These are phyloP conservation scores for Colletotrichum sp. DNA, from an alignment of 2,329 filamentous ascomycete species.

Conservation along the genomic window DNA sequence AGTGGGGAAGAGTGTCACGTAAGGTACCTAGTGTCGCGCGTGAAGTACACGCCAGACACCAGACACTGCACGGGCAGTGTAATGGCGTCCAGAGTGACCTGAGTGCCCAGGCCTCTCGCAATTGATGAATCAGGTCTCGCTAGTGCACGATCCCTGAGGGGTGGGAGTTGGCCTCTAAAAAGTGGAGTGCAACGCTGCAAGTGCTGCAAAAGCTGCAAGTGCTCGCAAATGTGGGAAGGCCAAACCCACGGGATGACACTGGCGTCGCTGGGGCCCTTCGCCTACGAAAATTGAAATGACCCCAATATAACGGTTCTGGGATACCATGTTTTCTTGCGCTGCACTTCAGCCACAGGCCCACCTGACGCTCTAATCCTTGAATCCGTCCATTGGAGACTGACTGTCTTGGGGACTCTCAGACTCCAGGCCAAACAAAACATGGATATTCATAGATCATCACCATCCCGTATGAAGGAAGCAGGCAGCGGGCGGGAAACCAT, in stretches of 20 bases:
- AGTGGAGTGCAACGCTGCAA: conserved; percentile 1
- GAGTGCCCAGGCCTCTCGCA: conserved; percentile 2
- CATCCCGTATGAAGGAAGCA: background rate
- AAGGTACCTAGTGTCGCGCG: background rate
- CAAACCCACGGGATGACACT: background rate
- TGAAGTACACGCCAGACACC: background rate
- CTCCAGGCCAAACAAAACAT: background rate
- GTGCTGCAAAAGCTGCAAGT: background rate
- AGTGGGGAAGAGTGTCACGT: background rate
- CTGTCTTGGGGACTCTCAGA: background rate
- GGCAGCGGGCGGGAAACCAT: background rate
- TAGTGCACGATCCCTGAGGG: conserved; percentile 12
- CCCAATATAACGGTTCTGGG: conserved; percentile 1
- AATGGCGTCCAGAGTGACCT: background rate
- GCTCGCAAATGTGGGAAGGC: background rate
- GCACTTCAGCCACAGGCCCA: background rate
- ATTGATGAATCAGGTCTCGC: conserved; percentile 7
- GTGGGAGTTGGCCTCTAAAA: conserved; percentile 13
- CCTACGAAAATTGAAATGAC: conserved; percentile 7
- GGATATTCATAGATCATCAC: background rate
- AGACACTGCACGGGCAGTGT: background rate
- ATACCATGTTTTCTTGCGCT: background rate
- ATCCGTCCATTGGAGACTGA: background rate
- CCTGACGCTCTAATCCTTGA: background rate
- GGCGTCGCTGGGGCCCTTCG: background rate